Evolutionary conservation across 176 grass and related monocot genomes (phyloP).

Genomic region (Oryza officinalis): DNA sequence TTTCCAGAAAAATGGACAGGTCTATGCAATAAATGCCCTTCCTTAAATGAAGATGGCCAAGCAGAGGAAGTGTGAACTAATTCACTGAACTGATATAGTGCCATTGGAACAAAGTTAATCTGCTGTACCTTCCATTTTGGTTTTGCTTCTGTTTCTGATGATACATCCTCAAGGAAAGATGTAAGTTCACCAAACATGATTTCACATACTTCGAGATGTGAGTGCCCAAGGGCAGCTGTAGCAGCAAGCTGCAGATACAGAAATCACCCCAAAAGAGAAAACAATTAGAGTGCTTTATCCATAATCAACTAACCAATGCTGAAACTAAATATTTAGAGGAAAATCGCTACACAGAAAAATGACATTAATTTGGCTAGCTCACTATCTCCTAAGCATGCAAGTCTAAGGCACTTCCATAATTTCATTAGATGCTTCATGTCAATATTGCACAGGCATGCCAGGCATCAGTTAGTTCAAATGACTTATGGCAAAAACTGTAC

Average conservation of each 20-base stretch:
- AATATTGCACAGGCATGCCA: background rate
- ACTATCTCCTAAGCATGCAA: background rate
- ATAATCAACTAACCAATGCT: slow-evolving; percentile 35
- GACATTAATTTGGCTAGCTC: slow-evolving; percentile 8
- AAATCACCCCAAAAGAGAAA: slow-evolving; percentile 15
- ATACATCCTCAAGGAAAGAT: slow-evolving; percentile 84
- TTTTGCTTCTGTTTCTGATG: slow-evolving; percentile 91
- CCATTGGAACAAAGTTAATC: slow-evolving; percentile 31
- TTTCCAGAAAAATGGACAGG: background rate
- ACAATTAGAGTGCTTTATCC: background rate
- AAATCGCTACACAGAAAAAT: slow-evolving; percentile 19
- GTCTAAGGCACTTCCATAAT: background rate
- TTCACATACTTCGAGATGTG: slow-evolving; percentile 91
- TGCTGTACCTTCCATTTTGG: slow-evolving; percentile 92
- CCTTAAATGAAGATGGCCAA: slow-evolving; percentile 15
- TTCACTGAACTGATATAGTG: slow-evolving; percentile 4
- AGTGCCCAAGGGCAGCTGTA: slow-evolving; percentile 86
- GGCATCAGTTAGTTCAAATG: background rate
- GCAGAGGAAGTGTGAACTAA: background rate
- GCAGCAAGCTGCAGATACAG: slow-evolving; percentile 73
- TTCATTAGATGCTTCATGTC: background rate
- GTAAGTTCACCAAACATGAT: slow-evolving; percentile 90
- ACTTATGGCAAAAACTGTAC: background rate
- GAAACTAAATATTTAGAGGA: background rate
- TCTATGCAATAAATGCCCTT: slow-evolving; percentile 14